Evolutionary conservation across 257 asterid species (phyloP), one percentile per base, ranked within the genome.

Genomic region (Lithospermum erythrorhizon): DNA sequence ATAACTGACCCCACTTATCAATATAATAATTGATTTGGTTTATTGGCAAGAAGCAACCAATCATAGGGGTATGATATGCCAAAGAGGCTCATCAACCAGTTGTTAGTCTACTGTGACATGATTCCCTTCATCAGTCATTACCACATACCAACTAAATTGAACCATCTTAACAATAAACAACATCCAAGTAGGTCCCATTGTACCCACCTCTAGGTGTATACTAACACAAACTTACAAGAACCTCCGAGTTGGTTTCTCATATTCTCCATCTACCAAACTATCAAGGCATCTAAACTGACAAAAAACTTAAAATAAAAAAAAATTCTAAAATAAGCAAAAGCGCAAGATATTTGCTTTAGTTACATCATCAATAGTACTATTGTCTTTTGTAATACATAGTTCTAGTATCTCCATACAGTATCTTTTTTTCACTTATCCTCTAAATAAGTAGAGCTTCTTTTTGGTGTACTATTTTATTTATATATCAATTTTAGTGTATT

Each of bases 201-300:
- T 68, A 84, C 89, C 95, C 68, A 82, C 82, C 87, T 81, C 63
- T 80, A 64, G 86, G 75, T 81, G 81, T 75, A 81, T 25, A 66
- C 68, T 81, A 78, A 61, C 80, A 70, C 67, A 78, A 74, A 53
- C 83, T 79, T 61, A 51, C 72, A 64, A 74, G 58, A 57, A 60
- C 71, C 74, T 41, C 63, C 68, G 68, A 65, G 58, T 65, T 72
- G 53, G 54, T 45, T 70, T 73, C 13, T 19, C 32, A n/a, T 55
- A 20, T 55, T 7, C 4, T 56, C 35, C 48, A 65, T 72, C 81
- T 23, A 75, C 74, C 88, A 72, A 70, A 72, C 63, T 70, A 70
- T 72, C 81, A 72, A 79, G 3, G 54, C 55, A 65, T 65, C 66
- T 71, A 69, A 35, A 69, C 27, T 59, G 37, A 66, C 68, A 49